Percentiles rank a stretch among this genome's conserved stretches.
Conservation (phyloP, 2,329 filamentous ascomycete genomes). For the Diaporthe sp. region DNA sequence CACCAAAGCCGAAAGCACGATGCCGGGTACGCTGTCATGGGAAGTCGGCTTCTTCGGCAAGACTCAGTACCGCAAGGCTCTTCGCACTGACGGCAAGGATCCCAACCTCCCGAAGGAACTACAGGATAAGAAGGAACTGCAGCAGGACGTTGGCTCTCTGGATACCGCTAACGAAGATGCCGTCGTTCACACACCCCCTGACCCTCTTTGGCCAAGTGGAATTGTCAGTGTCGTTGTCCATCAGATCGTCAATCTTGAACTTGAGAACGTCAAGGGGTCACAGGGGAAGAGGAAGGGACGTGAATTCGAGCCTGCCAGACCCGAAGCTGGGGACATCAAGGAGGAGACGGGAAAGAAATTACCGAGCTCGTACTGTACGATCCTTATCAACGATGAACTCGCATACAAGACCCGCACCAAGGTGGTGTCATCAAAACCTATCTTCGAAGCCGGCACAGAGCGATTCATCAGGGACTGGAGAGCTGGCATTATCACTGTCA, state of each 20-base stretch:
- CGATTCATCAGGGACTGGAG: conserved; percentile 95
- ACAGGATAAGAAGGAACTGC: conserved; percentile 79
- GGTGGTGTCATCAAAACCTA: conserved; percentile 92
- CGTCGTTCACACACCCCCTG: conserved; percentile 89
- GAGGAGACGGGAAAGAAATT: conserved; percentile 85
- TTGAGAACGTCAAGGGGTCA: conserved; percentile 91
- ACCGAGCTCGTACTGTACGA: conserved; percentile 94
- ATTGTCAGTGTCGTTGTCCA: conserved; percentile 89
- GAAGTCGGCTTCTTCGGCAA: conserved; percentile 96
- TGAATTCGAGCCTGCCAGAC: conserved; percentile 90
- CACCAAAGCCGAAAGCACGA: conserved; percentile 84
- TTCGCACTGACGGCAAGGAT: conserved; percentile 90
- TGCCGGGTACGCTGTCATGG: conserved; percentile 96
- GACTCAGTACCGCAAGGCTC: conserved; percentile 84
- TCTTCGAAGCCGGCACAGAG: conserved; percentile 97
- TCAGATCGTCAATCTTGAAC: conserved; percentile 93
- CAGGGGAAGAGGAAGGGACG: conserved; percentile 83
- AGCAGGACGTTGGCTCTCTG: conserved; percentile 87
- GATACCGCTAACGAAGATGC: conserved; percentile 83
- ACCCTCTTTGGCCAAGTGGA: conserved; percentile 96
- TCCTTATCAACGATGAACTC: conserved; percentile 88
- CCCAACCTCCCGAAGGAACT: conserved; percentile 80
- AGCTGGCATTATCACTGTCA: conserved; percentile 85
- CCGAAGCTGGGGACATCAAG: conserved; percentile 83
- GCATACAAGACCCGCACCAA: conserved; percentile 95